Base-by-base conservation (phyloP, 371 early-diverging fungal species). In the Mortierella sp. region DNA sequence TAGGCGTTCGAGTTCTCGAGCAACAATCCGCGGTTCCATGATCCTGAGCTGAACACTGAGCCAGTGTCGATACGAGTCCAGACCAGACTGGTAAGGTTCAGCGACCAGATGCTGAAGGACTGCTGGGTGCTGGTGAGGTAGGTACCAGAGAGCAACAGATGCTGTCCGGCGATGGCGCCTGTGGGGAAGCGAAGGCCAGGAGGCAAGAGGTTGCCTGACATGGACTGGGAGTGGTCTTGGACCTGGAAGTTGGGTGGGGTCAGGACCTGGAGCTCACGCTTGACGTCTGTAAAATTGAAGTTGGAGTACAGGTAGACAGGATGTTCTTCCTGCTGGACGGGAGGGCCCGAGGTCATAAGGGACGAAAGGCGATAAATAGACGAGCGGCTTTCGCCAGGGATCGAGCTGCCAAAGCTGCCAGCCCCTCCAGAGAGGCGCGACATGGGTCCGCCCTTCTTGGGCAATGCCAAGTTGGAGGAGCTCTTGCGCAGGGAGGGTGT, bases 101-200 rank as follows among this genome's bases (percentile, higher is more conserved):
- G 86, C 2, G 93, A 89, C 96, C 96, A 95, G 29, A 94, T 86
- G 61, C 93, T 90, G 86, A 95, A 92, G 4, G 92, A 87, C 67
- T 92, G 89, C 67, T 88, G 90, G 4, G 91, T 90, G 40, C 90
- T 90, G 9, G 92, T 92, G 8, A 94, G 89, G 67, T 91, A 92
- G 44, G 94, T 95, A 47, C 96, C 96, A 4, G 94, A 90, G 77
- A 95, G 85, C 1, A 95, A 77, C 73, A 95, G 73, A 40, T 93
- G 91, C 73, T 93, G 93, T 22, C 94, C 94, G 6, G 92, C 76
- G 24, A 92, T 74, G 52, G 89, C 86, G 1, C 91, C 92, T 22
- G 91, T 90, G 11, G 96, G 96, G 67, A 95, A 95, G 22, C 96
- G 91, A 64, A 95, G 87, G 5, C 95, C 95, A 3, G 95, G 95